Evolutionary conservation across 2,329 filamentous ascomycete species (phyloP).

Genomic region (Cladosporium cucumerinum): DNA sequence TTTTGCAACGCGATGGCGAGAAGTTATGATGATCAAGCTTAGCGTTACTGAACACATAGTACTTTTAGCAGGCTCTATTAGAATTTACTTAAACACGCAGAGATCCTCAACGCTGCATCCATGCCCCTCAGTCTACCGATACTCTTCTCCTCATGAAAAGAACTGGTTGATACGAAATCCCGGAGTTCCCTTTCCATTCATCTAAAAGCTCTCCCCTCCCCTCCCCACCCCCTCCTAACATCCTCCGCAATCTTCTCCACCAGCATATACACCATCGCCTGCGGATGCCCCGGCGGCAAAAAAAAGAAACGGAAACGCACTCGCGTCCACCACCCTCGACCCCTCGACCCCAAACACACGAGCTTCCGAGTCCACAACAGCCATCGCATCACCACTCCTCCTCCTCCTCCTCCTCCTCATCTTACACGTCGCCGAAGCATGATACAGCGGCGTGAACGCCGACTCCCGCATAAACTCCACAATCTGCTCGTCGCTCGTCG

Average conservation of each 20-base stretch:
- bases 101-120: not conserved
- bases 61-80: not conserved
- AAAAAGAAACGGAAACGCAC: slow-evolving; percentile 24
- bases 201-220: not conserved
- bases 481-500: slow-evolving; percentile 18
- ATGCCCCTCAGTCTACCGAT: not conserved
- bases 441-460: slow-evolving; percentile 16
- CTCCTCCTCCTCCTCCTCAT: slow-evolving; percentile 27
- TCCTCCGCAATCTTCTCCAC: slow-evolving; percentile 11
- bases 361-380: slow-evolving; percentile 25
- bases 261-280: slow-evolving; percentile 22
- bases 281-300: slow-evolving; percentile 27
- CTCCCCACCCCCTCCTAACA: not conserved
- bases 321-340: slow-evolving; percentile 27
- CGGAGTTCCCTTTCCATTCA: too few species aligned
- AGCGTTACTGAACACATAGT: not conserved
- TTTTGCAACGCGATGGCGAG: not conserved
- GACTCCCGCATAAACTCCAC: slow-evolving; percentile 5
- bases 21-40: not conserved
- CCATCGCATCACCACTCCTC: slow-evolving; percentile 19
- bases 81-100: not conserved
- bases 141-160: not conserved
- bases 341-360: slow-evolving; percentile 23
- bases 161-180: too few species aligned
- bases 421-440: slow-evolving; percentile 19